Base-by-base conservation (phyloP, 2,329 filamentous ascomycete species). In the Colletotrichum liriopes region DNA sequence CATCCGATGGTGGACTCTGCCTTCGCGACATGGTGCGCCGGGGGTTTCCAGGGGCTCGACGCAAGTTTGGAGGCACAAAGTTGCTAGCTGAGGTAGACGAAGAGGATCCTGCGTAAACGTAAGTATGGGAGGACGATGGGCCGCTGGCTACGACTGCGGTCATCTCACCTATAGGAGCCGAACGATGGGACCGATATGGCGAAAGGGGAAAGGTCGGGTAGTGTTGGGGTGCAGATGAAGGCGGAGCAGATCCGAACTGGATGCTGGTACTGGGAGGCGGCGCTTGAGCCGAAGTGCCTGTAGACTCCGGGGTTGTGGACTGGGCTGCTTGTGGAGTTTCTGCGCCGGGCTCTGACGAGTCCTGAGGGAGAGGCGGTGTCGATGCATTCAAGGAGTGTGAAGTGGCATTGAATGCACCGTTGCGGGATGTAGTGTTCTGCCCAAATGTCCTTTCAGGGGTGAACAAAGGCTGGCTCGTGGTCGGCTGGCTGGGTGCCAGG, bases 191-290 rank as follows among this genome's bases (percentile, higher is more conserved):
- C 23, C 64, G 23, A 20, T 62, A 59, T 9, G 63, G n/a, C n/a
- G 68, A 37, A 14, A 51, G 58, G n/a, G 45, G 26, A 11, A 71
- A 65, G 26, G 52, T 32, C 6, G 64, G 5, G 3, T 45, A 26
- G 16, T 35, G 63, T 20, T 73, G 71, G 8, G 47, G 32, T n/a
- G 71, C 29, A 47, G 67, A 59, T 8, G 68, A 72, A 5, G 71
- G 54, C 16, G 72, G 72, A 26, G 72, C 69, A 37, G 72, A 72
- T 45, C 72, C 72, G 39, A 74, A 74, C 60, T 74, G 72, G n/a
- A 74, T 73, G 32, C 59, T 61, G 55, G 51, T 23, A n/a, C 49
- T 59, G 12, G 63, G 12, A 20, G 61, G 47, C 26, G 54, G 71
- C n/a, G 59, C 60, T 52, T 65, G 70, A 29, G 8, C 23, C n/a